These are phyloP conservation scores for Colletotrichum cuscutae DNA, from an alignment of 2,329 filamentous ascomycete species.

Conservation along the genomic window DNA sequence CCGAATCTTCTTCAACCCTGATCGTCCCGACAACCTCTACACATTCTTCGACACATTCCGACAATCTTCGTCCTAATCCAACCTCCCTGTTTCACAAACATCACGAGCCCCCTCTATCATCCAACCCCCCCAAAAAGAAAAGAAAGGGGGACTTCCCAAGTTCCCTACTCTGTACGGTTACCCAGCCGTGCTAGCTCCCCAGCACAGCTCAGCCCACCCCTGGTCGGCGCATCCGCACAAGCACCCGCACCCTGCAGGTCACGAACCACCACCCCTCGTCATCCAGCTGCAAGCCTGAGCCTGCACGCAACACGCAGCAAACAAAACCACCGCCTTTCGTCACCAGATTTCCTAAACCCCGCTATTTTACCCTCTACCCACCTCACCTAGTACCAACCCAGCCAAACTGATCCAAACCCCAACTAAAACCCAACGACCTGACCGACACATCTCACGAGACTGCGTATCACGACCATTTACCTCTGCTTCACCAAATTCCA, in stretches of 20 bases:
- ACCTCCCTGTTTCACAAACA: conserved; percentile 30
- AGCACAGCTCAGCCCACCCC: neutral
- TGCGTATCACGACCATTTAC: conserved; percentile 16
- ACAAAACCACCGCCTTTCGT: conserved; percentile 21
- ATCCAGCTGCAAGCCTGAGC: neutral
- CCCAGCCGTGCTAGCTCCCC: neutral
- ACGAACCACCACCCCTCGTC: conserved; percentile 28
- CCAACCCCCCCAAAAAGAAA: neutral
- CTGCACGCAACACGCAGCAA: neutral
- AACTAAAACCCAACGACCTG: neutral
- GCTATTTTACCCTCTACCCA: conserved; percentile 23
- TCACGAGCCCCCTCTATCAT: conserved; percentile 22
- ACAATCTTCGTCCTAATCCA: neutral
- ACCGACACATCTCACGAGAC: conserved; percentile 22
- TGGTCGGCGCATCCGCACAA: conserved; percentile 18
- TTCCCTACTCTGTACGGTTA: neutral
- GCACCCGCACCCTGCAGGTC: conserved; percentile 32
- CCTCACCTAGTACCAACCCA: neutral
- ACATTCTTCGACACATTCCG: neutral
- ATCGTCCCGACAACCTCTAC: neutral
- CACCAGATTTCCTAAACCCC: conserved; percentile 31
- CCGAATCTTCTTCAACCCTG: neutral
- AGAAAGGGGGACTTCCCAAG: neutral
- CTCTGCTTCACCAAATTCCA: neutral
- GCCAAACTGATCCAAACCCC: neutral